A percentile compares a stretch with the other conserved stretches of the same genome.
phyloP scores from a whole-genome alignment of 2,329 filamentous ascomycete species.

The Periconia macrospinosa region DNA sequence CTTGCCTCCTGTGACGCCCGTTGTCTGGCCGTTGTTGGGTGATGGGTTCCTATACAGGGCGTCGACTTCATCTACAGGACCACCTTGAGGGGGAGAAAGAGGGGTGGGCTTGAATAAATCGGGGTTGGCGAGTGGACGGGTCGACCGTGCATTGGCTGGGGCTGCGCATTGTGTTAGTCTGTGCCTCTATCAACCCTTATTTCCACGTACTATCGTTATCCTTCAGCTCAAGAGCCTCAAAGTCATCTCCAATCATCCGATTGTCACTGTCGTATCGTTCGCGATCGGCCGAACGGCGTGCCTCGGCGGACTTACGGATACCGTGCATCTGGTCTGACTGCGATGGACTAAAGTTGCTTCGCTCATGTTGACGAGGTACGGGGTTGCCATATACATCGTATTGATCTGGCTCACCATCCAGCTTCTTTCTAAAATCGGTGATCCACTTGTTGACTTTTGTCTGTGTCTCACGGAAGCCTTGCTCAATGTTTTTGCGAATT shows the following conservation, averaged over 20 bases:
- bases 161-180: slow-evolving; percentile 31
- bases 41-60: slow-evolving; percentile 64
- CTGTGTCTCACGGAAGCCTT: slow-evolving; percentile 94
- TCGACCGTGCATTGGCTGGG: slow-evolving; percentile 58
- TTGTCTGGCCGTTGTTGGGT: slow-evolving; percentile 30
- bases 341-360: slow-evolving; percentile 43
- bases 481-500: slow-evolving; percentile 88
- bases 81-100: slow-evolving; percentile 55
- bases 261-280: slow-evolving; percentile 95
- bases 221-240: slow-evolving; percentile 66
- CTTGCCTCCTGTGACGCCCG: slow-evolving; percentile 25
- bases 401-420: slow-evolving; percentile 81
- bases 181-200: not conserved
- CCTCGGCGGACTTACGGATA: slow-evolving; percentile 44
- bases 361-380: slow-evolving; percentile 31
- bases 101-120: slow-evolving; percentile 76
- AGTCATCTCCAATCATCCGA: slow-evolving; percentile 86
- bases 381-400: slow-evolving; percentile 57
- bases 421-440: slow-evolving; percentile 84
- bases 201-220: slow-evolving; percentile 58
- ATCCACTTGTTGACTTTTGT: slow-evolving; percentile 93
- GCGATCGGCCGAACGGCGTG: slow-evolving; percentile 76
- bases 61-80: slow-evolving; percentile 77
- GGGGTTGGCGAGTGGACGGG: slow-evolving; percentile 71
- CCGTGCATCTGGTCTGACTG: slow-evolving; percentile 45